A percentile compares a stretch with the other conserved stretches of the same genome.
These are phyloP conservation scores for Aquilaria sinensis DNA, from an alignment of 345 rosid genomes.

Conservation along the genomic window DNA sequence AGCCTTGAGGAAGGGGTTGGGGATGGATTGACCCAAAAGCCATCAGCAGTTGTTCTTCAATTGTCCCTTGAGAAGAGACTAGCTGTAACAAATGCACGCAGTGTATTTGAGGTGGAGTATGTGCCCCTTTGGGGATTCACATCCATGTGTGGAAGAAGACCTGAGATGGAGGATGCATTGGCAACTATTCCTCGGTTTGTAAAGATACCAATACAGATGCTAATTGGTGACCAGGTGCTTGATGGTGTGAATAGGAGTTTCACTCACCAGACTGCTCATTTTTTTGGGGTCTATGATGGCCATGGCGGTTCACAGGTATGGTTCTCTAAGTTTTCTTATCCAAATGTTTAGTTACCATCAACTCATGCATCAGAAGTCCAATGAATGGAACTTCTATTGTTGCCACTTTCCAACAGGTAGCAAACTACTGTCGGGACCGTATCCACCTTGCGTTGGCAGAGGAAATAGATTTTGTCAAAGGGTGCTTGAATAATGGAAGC, in stretches of 20 bases:
- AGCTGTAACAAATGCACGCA: constrained; percentile 34
- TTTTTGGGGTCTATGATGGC: constrained; percentile 96
- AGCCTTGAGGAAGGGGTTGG: constrained; percentile 37
- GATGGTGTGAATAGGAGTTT: constrained; percentile 50
- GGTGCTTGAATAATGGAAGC: constrained; percentile 32
- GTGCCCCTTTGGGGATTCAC: constrained; percentile 89
- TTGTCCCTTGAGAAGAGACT: constrained; percentile 32
- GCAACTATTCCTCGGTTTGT: constrained; percentile 56
- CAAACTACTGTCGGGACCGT: constrained; percentile 74
- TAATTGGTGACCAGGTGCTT: constrained; percentile 43
- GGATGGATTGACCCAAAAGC: constrained; percentile 27
- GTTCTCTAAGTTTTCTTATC: constrained; percentile 1
- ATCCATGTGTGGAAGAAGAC: constrained; percentile 81
- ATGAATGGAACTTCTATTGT: constrained; percentile 6
- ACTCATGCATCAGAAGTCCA: not conserved
- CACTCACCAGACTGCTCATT: constrained; percentile 65
- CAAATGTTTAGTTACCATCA: not conserved
- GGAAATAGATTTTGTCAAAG: constrained; percentile 51
- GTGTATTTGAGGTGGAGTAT: constrained; percentile 83
- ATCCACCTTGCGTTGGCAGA: constrained; percentile 65
- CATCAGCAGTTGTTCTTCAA: constrained; percentile 36
- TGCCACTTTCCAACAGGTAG: constrained; percentile 49
- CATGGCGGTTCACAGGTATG: constrained; percentile 92
- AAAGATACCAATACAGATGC: constrained; percentile 73
- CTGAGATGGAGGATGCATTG: constrained; percentile 97